phyloP scores from a whole-genome alignment of 1,284 basidiomycete genomes.

The Sanghuangporus baumii region DNA sequence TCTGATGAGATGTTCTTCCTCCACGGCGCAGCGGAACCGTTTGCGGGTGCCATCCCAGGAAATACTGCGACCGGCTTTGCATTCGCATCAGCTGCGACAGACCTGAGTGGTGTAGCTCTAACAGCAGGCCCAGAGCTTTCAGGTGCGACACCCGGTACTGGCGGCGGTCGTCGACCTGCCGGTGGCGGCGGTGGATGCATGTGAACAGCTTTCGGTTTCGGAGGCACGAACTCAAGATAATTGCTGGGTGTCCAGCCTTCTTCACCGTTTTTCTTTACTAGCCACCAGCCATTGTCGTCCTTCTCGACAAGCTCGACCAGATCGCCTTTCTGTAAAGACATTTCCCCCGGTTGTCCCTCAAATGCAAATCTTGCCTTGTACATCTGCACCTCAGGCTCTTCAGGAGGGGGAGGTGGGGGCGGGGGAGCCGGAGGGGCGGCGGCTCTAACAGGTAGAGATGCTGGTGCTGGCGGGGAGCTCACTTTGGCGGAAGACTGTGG shows the following conservation, averaged over 20 bases:
- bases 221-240: slow-evolving; percentile 79
- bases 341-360: slow-evolving; percentile 87
- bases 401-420: slow-evolving; percentile 34
- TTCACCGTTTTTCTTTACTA: slow-evolving; percentile 78
- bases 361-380: slow-evolving; percentile 90
- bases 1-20: slow-evolving; percentile 46
- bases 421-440: slow-evolving; percentile 19
- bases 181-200: slow-evolving; percentile 67
- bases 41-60: slow-evolving; percentile 59
- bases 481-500: slow-evolving; percentile 19
- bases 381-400: slow-evolving; percentile 64
- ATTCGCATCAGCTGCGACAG: slow-evolving; percentile 46
- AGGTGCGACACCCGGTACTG: slow-evolving; percentile 29
- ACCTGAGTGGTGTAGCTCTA: slow-evolving; percentile 31
- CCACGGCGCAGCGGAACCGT: slow-evolving; percentile 69
- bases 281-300: slow-evolving; percentile 96
- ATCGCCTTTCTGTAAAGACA: slow-evolving; percentile 88
- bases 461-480: slow-evolving; percentile 20
- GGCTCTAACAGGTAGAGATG: slow-evolving; percentile 24
- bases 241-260: slow-evolving; percentile 98
- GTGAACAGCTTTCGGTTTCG: slow-evolving; percentile 50
- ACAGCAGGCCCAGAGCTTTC: slow-evolving; percentile 34
- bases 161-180: slow-evolving; percentile 48
- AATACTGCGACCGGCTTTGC: slow-evolving; percentile 72
- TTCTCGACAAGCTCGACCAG: slow-evolving; percentile 90